Base-by-base conservation (phyloP, 257 asterid genomes). In the Euphrasia confusa region DNA sequence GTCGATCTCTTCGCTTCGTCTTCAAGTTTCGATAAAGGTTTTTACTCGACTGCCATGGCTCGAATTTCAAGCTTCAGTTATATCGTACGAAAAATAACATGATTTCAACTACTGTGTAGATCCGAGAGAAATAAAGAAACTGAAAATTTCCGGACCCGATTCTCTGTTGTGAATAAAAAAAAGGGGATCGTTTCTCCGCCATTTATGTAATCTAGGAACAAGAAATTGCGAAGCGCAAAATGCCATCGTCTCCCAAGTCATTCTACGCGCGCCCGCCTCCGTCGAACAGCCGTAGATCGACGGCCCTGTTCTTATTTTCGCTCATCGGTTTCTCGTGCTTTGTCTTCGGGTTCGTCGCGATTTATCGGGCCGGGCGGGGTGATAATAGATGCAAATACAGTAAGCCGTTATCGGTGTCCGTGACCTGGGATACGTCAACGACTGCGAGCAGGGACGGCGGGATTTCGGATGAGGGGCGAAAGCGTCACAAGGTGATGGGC, bases 201-300 rank as follows among this genome's bases (percentile, higher is more conserved):
- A 37, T 37, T 37, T 8, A 37, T 37, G 42, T 8, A 3, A 37
- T 37, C 11, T 11, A 37, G 12, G 42, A 37, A 37, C 10, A 37
- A 9, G 12, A 37, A 37, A 9, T 11, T 37, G 42, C 2, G 10
- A 37, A 37, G 3, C 42, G 11, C 10, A 72, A 65, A 18, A 88
- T 85, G 96, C 92, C 96, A 52, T 82, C 96, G 54, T 88, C 97
- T 61, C 96, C 94, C 10, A 93, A 93, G 68, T 56, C 77, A 64
- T 83, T 82, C 81, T 42, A 85, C 72, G 88, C 94, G 15, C 89
- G 94, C 26, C 82, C 85, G 4, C 67, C 88, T 4, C 21, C 84
- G 12, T 62, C 37, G 40, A 54, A 74, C 58, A 52, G 71, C 73
- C 78, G 79, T 65, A 83, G 92, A 85, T 80, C 96, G 58, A 68